These are phyloP conservation scores for Stagonosporopsis tanaceti DNA, from an alignment of 2,329 filamentous ascomycete genomes.

Conservation along the genomic window DNA sequence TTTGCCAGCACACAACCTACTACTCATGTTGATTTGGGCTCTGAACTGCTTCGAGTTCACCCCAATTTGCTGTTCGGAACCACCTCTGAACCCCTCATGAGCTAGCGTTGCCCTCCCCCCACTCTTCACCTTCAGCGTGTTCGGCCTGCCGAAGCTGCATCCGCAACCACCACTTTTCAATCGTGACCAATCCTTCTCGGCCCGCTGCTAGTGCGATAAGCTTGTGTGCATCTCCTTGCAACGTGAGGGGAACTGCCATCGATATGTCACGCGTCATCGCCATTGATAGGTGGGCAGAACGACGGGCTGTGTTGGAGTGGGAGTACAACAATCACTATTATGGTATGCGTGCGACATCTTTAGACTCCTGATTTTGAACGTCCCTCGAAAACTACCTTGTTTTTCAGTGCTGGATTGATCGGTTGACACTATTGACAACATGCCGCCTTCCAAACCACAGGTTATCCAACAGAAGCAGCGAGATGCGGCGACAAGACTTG, in stretches of 20 bases:
- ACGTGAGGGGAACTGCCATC: constrained; percentile 16
- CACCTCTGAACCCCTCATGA: constrained; percentile 13
- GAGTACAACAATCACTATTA: constrained; percentile 6
- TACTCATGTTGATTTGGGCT: too few relatives aligned
- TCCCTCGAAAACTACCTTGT: not conserved
- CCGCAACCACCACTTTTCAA: constrained; percentile 11
- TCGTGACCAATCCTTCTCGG: constrained; percentile 1
- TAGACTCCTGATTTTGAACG: not conserved
- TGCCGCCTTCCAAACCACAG: constrained; percentile 36
- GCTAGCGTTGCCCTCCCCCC: constrained; percentile 28
- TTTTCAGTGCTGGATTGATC: not conserved
- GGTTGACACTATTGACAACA: constrained; percentile 27
- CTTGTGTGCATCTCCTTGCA: constrained; percentile 3
- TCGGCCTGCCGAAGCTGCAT: constrained; percentile 15
- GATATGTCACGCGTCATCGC: constrained; percentile 19
- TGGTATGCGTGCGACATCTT: constrained; percentile 14
- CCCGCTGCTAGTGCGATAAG: constrained; percentile 23
- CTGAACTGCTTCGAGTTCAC: too few relatives aligned
- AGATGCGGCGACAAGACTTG: constrained; percentile 33
- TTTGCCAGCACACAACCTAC: too few relatives aligned
- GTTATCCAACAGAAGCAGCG: constrained; percentile 39
- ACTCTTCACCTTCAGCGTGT: constrained; percentile 27
- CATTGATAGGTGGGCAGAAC: constrained; percentile 35
- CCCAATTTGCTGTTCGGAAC: constrained; percentile 6
- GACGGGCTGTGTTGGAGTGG: constrained; percentile 21